These are phyloP conservation scores for Solanum arcanum DNA, from an alignment of 257 asterid genomes.

Conservation along the genomic window DNA sequence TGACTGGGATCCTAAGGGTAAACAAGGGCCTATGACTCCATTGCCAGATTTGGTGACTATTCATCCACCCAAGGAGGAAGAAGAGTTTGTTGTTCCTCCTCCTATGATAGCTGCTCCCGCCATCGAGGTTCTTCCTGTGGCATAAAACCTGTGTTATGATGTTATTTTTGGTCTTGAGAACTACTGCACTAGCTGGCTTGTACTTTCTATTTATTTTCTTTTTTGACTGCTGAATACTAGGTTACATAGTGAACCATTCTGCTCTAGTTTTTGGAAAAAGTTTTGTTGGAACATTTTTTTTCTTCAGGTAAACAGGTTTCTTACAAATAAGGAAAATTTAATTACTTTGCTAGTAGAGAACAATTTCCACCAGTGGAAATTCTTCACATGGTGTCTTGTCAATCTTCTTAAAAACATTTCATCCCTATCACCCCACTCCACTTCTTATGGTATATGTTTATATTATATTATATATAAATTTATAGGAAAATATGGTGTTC, in stretches of 20 bases:
- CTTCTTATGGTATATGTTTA: no score
- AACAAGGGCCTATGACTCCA: not conserved
- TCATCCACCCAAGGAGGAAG: conserved; percentile 54
- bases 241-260: not conserved
- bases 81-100: conserved; percentile 10
- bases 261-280: not conserved
- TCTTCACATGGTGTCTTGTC: no score
- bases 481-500: no score
- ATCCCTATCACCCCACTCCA: no score
- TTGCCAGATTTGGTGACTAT: conserved; percentile 3
- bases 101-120: conserved; percentile 2
- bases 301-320: no score
- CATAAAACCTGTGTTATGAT: not conserved
- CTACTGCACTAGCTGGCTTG: not conserved
- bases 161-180: not conserved
- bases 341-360: no score
- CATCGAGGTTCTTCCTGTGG: conserved; percentile 2
- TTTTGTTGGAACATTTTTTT: no score
- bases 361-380: no score
- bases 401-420: no score
- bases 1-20: not conserved
- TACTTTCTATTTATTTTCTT: not conserved
- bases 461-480: no score
- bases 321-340: no score
- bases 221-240: not conserved